A percentile compares a stretch with the other conserved stretches of the same genome.
These are phyloP conservation scores for Myriosclerotinia scirpicola DNA, from an alignment of 2,329 filamentous ascomycete species.

Conservation along the genomic window DNA sequence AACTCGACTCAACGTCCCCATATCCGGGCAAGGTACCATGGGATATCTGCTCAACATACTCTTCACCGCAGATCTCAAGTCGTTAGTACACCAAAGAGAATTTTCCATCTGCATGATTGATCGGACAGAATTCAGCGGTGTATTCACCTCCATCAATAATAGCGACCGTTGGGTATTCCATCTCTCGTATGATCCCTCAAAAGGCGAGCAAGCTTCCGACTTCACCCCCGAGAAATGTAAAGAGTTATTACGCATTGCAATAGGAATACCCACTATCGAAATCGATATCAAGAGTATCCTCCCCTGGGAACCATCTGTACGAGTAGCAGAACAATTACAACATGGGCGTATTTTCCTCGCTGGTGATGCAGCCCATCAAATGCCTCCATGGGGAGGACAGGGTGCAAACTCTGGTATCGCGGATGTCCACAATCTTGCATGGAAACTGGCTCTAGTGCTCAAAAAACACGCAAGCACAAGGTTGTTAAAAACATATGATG, in stretches of 20 bases:
- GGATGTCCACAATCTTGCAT: conserved; percentile 47
- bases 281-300: conserved; percentile 33
- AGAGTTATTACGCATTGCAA: too few relatives aligned
- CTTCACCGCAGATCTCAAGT: conserved; percentile 39
- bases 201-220: conserved; percentile 30
- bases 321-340: conserved; percentile 37
- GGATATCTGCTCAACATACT: conserved; percentile 42
- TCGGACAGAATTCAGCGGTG: conserved; percentile 26
- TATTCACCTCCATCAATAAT: conserved; percentile 38
- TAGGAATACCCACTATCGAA: too few relatives aligned
- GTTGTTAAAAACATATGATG: too few relatives aligned
- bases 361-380: conserved; percentile 52
- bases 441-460: conserved; percentile 45
- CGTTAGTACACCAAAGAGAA: conserved; percentile 39
- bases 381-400: conserved; percentile 49
- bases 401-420: conserved; percentile 43
- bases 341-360: conserved; percentile 44
- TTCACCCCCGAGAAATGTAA: conserved; percentile 34
- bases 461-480: conserved; percentile 21
- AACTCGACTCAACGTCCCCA: conserved; percentile 36
- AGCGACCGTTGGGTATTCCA: conserved; percentile 38
- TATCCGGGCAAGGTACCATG: conserved; percentile 39
- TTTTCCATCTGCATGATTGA: conserved; percentile 41
- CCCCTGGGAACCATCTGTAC: conserved; percentile 40
- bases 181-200: conserved; percentile 32